Evolutionary conservation across 768 basidiomycete genomes (phyloP).

Genomic region (Cystobasidium tubakii): DNA sequence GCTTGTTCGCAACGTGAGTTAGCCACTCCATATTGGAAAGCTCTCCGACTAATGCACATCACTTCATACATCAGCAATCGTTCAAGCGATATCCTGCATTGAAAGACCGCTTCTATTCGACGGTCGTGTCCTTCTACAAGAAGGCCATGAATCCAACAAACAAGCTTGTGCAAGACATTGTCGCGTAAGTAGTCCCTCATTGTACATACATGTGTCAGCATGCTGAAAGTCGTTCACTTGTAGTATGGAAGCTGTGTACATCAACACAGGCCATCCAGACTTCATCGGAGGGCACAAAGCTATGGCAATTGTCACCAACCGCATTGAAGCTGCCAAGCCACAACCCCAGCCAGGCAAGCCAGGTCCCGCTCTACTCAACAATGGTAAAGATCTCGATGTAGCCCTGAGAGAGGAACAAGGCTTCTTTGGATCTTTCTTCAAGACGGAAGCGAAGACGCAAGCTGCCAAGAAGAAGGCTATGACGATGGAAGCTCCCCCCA

Average conservation of each 20-base stretch:
- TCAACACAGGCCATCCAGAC: slow-evolving; percentile 98
- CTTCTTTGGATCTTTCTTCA: slow-evolving; percentile 95
- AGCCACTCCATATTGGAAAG: neutral
- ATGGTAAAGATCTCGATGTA: slow-evolving; percentile 88
- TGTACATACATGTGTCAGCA: neutral
- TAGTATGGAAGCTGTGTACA: slow-evolving; percentile 97
- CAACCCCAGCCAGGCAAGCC: slow-evolving; percentile 63
- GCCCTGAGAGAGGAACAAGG: slow-evolving; percentile 81
- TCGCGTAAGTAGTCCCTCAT: slow-evolving; percentile 59
- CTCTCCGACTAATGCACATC: neutral
- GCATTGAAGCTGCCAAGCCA: slow-evolving; percentile 61
- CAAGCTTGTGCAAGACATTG: slow-evolving; percentile 88
- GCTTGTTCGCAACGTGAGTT: slow-evolving; percentile 72
- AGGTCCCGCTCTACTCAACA: slow-evolving; percentile 76
- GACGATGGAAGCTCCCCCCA: slow-evolving; percentile 71
- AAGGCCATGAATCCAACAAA: slow-evolving; percentile 85
- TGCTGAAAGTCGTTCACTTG: slow-evolving; percentile 8
- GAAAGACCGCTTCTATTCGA: slow-evolving; percentile 87
- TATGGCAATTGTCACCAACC: slow-evolving; percentile 74
- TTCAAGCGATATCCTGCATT: slow-evolving; percentile 97
- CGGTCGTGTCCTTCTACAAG: slow-evolving; percentile 97
- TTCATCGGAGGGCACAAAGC: slow-evolving; percentile 97
- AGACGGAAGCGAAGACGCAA: slow-evolving; percentile 50
- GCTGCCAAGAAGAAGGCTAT: slow-evolving; percentile 49
- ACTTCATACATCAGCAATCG: slow-evolving; percentile 60